Base-by-base conservation (phyloP, 2,329 filamentous ascomycete species). In the Atkinsonella hypoxylon region DNA sequence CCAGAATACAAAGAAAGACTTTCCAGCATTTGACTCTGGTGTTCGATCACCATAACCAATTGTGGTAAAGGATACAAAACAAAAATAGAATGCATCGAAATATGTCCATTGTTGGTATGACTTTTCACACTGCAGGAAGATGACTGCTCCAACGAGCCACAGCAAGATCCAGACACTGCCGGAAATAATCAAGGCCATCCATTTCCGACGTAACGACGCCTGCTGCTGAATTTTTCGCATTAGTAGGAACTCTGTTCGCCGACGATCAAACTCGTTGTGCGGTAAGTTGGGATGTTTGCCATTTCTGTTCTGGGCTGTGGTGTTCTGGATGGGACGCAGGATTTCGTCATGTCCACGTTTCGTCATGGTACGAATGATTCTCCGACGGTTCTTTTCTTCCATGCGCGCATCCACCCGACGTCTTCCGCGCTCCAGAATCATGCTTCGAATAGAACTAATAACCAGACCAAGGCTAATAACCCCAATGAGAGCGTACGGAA, bases 1-100 rank as follows among this genome's bases (percentile, higher is more conserved):
- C 90, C 90, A 96, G 51, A 95, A 83, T n/a, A 96, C 87, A 59
- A 95, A 96, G 64, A 95, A 95, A 0, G 87, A 81, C 50, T 87
- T 83, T 1, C 87, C 88, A 0, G 82, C 77, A 55, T 89, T 90
- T 2, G 83, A 87, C n/a, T 81, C 72, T 0, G 89, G 89, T 1
- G 82, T 81, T 5, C 84, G 66, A 56, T 95, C 89, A 3, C 90
- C 90, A 58, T 95, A 95, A 1, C 90, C 90, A 38, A 95, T 87
- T 0, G 90, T 95, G 2, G 89, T 74, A 22, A 95, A 77, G 2
- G 83, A 84, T 34, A 89, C 81, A 64, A 93, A 96, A 57, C 83
- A 82, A 62, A 95, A 94, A 67, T 95, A 95, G 42, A 96, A 74
- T 0, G 82, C 78, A 51, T 89, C 73, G 58, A 91, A 95, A 61